These are phyloP conservation scores for Fusarium subtropicale DNA, from an alignment of 2,329 filamentous ascomycete species.

Conservation along the genomic window DNA sequence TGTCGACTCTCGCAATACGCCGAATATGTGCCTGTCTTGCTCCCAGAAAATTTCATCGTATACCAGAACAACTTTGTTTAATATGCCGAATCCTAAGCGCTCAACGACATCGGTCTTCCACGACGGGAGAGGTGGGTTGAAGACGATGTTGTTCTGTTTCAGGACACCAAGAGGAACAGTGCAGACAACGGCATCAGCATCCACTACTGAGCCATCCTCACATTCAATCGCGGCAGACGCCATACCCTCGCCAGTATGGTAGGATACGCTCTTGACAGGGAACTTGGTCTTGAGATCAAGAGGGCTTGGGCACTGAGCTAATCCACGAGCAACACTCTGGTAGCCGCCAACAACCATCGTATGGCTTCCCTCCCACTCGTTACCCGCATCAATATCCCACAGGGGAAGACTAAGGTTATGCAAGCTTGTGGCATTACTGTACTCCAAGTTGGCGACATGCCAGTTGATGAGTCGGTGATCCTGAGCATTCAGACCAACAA, in stretches of 20 bases:
- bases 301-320: constrained; percentile 80
- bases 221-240: constrained; percentile 74
- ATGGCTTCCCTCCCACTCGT: constrained; percentile 96
- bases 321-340: constrained; percentile 88
- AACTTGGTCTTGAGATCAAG: constrained; percentile 82
- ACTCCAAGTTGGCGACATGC: constrained; percentile 98
- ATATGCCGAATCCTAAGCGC: constrained; percentile 88
- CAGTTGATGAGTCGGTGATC: constrained; percentile 95
- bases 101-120: constrained; percentile 86
- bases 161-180: constrained; percentile 92
- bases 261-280: constrained; percentile 76
- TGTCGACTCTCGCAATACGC: constrained; percentile 81
- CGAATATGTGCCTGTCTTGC: constrained; percentile 89
- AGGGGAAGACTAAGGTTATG: constrained; percentile 87
- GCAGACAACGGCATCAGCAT: constrained; percentile 91
- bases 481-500: constrained; percentile 85
- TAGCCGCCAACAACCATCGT: constrained; percentile 95
- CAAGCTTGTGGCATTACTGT: constrained; percentile 93
- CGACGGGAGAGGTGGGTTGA: constrained; percentile 87
- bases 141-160: constrained; percentile 84
- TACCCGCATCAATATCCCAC: constrained; percentile 98
- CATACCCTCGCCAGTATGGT: constrained; percentile 62
- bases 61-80: constrained; percentile 95
- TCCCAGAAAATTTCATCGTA: constrained; percentile 95
- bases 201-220: constrained; percentile 78